Base-by-base conservation (phyloP, 192 early-diverging fungal genomes). In the Chytriomyces hyalinus region DNA sequence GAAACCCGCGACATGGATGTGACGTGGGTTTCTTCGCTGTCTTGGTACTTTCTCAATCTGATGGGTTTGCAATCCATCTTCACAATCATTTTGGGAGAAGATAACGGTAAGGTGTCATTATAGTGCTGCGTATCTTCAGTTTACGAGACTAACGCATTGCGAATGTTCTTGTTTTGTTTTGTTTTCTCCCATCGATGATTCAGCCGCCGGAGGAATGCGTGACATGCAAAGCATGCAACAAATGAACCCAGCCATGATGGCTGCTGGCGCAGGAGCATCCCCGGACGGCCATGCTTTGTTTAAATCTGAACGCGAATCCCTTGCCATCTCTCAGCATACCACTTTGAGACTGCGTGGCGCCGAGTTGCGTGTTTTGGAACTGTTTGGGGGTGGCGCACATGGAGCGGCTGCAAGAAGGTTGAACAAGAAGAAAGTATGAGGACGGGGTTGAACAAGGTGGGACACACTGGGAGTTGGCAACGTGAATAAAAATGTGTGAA, bases 31-130 rank as follows among this genome's bases (percentile, higher is more conserved):
- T 97, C 96, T 15, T 96, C 94, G 7, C 83, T 99, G 26, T 97
- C 96, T 5, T 98, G 96, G 97, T 99, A 99, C 88, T 99, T 99
- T 83, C 82, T 99, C 45, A 98, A 97, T 81, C 82, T 99, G 67
- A 97, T 99, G 89, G 97, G 97, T 69, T 87, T 99, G 53, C 89
- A 91, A 67, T 92, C 92, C 76, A 93, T 97, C 20, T 99, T 95
- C 81, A 90, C 93, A 61, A 90, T 99, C 49, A 91, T 99, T 73
- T 84, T 99, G 3, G 97, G 96, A 59, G 92, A 94, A 67, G 94
- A 91, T 46, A 97, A 97, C 84, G 87, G 92, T 92, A 87, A 69
- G 78, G 62, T 22, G 10, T 15, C 7, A 6, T 6, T 75, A 47
- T 48, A n/a, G n/a, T n/a, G n/a, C n/a, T 36, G 36, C 36, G 36